Percentiles rank a stretch among this genome's conserved stretches.
Evolutionary conservation across 192 early-diverging fungal genomes (phyloP).

Genomic region (Paraglomus brasilianum): DNA sequence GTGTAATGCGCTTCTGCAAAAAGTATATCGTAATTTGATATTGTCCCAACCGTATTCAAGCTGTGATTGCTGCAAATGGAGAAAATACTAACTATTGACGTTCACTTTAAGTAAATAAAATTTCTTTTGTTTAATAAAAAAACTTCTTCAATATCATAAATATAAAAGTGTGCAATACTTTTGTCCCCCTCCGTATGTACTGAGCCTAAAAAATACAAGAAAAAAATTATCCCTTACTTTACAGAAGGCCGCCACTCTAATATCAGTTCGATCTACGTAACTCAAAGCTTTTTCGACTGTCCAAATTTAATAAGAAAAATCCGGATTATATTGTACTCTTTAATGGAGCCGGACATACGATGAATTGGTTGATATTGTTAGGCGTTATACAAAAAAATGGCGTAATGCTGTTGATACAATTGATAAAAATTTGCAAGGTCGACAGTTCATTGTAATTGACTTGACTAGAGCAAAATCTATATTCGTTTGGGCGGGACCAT

Average conservation of each 20-base stretch:
- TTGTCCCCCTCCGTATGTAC: no score
- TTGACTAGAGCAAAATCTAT: slow-evolving; percentile 27
- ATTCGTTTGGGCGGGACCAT: no score
- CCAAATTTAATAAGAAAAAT: slow-evolving; percentile 17
- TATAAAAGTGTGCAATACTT: no score
- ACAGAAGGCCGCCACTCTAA: slow-evolving; percentile 9
- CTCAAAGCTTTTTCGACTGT: slow-evolving; percentile 19
- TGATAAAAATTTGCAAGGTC: slow-evolving; percentile 11
- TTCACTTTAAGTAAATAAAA: no score
- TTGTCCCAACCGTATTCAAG: no score
- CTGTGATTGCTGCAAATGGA: no score
- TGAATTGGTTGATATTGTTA: background rate
- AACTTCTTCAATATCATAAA: no score
- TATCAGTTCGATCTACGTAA: slow-evolving; percentile 8
- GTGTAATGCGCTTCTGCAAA: no score
- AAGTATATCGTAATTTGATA: no score
- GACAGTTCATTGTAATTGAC: slow-evolving; percentile 23
- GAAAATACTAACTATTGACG: no score
- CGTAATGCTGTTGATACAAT: slow-evolving; percentile 15
- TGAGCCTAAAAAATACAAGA: slow-evolving; percentile 27
- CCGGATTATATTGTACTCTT: slow-evolving; percentile 24
- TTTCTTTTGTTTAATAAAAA: no score
- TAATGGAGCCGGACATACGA: background rate
- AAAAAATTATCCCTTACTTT: slow-evolving; percentile 17
- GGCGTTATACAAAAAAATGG: no score